These are phyloP conservation scores for Leptographium galeiforme DNA, from an alignment of 2,329 filamentous ascomycete genomes.

Conservation along the genomic window DNA sequence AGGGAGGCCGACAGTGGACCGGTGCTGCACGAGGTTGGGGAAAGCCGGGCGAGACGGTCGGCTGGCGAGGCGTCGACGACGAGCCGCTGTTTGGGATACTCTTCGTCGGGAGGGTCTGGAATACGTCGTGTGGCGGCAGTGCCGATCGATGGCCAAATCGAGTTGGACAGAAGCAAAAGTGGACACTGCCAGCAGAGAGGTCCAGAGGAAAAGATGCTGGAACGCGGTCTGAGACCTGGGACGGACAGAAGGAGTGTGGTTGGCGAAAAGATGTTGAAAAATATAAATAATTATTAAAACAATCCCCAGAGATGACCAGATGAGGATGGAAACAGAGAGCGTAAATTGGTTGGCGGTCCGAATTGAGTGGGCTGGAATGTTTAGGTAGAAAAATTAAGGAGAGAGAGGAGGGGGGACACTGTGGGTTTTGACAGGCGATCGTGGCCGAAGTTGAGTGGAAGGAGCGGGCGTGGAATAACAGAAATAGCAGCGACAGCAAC, in stretches of 20 bases:
- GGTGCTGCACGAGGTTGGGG: background rate
- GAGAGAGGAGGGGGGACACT: background rate
- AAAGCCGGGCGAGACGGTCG: background rate
- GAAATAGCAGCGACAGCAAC: background rate
- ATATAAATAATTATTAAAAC: background rate
- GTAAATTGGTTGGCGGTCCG: conserved; percentile 1
- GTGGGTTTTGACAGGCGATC: conserved; percentile 1
- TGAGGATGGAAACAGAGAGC: background rate
- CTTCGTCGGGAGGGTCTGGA: background rate
- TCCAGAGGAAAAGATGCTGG: background rate
- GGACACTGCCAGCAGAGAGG: background rate
- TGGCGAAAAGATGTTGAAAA: background rate
- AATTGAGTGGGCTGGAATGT: background rate
- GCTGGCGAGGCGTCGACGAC: background rate
- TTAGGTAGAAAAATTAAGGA: background rate
- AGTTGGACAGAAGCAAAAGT: background rate
- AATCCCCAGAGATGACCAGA: background rate
- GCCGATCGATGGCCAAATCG: background rate
- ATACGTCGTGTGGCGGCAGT: background rate
- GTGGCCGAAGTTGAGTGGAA: background rate
- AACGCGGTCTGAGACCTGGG: background rate
- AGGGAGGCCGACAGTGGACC: background rate
- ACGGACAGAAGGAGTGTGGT: background rate
- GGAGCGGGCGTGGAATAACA: too few species aligned
- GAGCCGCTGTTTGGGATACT: background rate